Evolutionary conservation across 2,329 filamentous ascomycete species (phyloP).

Genomic region (Microdochium nivale): DNA sequence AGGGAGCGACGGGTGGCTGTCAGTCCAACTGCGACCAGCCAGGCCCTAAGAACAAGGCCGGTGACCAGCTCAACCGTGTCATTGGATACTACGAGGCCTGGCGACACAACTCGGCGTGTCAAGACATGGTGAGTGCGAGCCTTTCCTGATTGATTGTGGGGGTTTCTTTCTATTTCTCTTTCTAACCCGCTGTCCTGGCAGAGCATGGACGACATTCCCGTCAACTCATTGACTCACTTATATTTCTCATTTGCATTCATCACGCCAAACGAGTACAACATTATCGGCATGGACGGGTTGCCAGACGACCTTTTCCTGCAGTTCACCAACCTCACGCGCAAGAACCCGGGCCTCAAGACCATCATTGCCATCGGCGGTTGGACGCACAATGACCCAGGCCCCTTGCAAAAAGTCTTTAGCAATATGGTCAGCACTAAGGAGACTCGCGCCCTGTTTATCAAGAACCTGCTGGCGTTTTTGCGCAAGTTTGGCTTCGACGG

Average conservation of each 20-base stretch:
- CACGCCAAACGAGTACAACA: constrained; percentile 14
- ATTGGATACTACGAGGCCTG: constrained; percentile 25
- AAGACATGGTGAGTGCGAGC: too few relatives aligned
- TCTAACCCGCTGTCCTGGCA: too few relatives aligned
- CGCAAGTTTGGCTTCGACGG: neutral
- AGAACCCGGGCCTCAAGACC: constrained; percentile 20
- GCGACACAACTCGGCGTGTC: constrained; percentile 7
- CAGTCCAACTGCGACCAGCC: constrained; percentile 16
- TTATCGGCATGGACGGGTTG: constrained; percentile 18
- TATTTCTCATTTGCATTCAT: constrained; percentile 25
- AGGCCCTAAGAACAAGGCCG: neutral
- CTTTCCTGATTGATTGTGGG: too few relatives aligned
- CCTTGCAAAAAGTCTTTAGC: constrained; percentile 17
- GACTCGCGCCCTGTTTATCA: neutral
- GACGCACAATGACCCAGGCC: constrained; percentile 26
- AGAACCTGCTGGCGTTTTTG: neutral
- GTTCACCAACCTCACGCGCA: constrained; percentile 21
- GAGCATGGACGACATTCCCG: constrained; percentile 31
- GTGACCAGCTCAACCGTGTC: constrained; percentile 10
- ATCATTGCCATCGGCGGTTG: constrained; percentile 32
- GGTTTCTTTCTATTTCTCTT: too few relatives aligned
- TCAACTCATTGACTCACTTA: constrained; percentile 27
- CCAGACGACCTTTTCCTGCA: constrained; percentile 7
- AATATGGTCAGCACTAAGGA: constrained; percentile 10
- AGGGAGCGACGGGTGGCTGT: constrained; percentile 10